Conservation (phyloP, 1,284 basidiomycete species). For the Sparassis latifolia region DNA sequence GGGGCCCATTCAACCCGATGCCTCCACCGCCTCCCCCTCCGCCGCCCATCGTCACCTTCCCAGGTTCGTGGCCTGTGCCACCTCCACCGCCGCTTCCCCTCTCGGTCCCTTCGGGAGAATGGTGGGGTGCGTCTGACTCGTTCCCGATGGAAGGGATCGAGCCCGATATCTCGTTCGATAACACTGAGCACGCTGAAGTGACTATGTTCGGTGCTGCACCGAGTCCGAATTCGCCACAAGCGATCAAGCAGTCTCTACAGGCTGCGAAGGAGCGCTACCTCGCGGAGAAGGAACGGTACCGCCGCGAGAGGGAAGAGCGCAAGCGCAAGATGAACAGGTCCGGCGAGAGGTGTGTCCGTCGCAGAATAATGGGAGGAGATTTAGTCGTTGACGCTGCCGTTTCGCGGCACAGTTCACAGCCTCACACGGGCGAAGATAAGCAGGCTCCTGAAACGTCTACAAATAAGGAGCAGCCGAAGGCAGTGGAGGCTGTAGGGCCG, state of each 20-base stretch:
- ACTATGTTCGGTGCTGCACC: constrained; percentile 19
- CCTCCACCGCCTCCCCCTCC: constrained; percentile 15
- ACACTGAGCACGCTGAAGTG: constrained; percentile 11
- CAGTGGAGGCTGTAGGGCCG: neutral
- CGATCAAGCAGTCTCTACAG: constrained; percentile 54
- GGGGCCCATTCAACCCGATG: constrained; percentile 1
- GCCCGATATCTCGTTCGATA: neutral
- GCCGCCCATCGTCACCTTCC: constrained; percentile 6
- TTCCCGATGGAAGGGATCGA: constrained; percentile 1
- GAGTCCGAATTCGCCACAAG: constrained; percentile 27
- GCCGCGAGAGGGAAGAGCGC: constrained; percentile 46
- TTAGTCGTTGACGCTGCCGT: neutral
- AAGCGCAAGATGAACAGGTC: constrained; percentile 25
- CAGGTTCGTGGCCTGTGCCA: constrained; percentile 1
- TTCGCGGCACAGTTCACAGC: neutral
- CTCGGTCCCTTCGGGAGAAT: neutral
- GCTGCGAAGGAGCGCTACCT: constrained; percentile 63
- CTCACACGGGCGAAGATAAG: neutral
- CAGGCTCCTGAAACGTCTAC: neutral
- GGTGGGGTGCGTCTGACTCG: constrained; percentile 11
- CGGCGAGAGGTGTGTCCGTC: constrained; percentile 26
- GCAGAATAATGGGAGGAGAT: neutral
- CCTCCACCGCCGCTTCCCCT: constrained; percentile 1
- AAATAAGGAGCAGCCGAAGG: neutral
- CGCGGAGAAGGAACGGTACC: constrained; percentile 61